Base-by-base conservation (phyloP, 1,284 basidiomycete genomes). In the Gomphus bonarii region DNA sequence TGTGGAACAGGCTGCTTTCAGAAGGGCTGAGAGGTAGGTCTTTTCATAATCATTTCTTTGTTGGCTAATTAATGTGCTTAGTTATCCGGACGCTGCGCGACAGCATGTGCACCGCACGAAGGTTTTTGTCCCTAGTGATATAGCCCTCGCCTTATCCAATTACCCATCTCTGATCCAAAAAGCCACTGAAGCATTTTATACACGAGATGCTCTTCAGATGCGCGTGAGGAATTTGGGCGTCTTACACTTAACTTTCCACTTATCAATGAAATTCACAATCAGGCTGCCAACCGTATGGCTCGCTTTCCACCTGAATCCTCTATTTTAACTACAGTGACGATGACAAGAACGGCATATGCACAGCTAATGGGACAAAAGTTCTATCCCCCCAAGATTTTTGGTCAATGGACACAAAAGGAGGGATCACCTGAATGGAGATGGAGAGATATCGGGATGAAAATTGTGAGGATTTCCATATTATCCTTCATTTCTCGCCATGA, bases 321-420 rank as follows among this genome's bases (percentile, higher is more conserved):
- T 22, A 70, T 81, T 7, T 73, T 90, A 9, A 74, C 77, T 2
- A 76, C 78, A 0, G 76, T 93, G 5, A 81, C 73, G 56, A 80
- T 95, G 80, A 95, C 93, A 1, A 79, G 92, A 44, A 87, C 91
- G 0, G 88, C 92, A 0, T 98, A 97, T 69, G 95, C 95, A 1
- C 95, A 97, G 65, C 74, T 98, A 12, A 70, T 86, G 33, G 88
- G 92, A 12, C 95, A 98, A 68, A 88, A 85, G 59, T 98, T 97
- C 69, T 88, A 87, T 66, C 88, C 95, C 2, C 94, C 95, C 0
- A 91, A 89, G 65, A 74, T 89, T 22, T 98, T 97, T 65, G 91
- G 93, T 4, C 73, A 71, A n/a, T 88, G 85, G 74, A 70, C 72
- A 59, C 85, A 85, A 62, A 71, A 65, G 11, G 82, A 88, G 70